Base-by-base conservation (phyloP, 768 basidiomycete genomes). In the Cystofilobasidium capitatum region DNA sequence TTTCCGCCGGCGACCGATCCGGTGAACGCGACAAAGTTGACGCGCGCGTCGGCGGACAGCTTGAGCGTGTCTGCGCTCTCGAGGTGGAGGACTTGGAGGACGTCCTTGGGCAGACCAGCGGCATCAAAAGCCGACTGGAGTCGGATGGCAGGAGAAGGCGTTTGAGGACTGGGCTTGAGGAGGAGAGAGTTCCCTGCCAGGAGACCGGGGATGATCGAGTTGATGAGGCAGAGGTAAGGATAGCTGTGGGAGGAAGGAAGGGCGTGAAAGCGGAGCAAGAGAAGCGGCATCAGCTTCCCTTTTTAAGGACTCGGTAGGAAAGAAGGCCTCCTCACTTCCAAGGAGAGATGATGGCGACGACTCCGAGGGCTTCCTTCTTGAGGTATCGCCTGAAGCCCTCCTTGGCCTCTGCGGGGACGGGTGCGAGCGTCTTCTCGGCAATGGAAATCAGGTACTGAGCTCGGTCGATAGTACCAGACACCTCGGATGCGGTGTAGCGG, bases 161-260 rank as follows among this genome's bases (percentile, higher is more conserved):
- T 97, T 75, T 99, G 96, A 0, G 96, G 96, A 1, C 92, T 94
- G 0, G 96, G 94, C 76, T 98, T 99, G 74, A 98, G 80, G 54
- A 99, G 76, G 14, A 97, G 88, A 0, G 89, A 78, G 75, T 99
- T 98, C 36, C 96, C 81, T 7, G 93, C 85, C 35, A 98, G 80
- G 70, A 99, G 80, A 0, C 91, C 89, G 1, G 96, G 96, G 29
- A 99, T 82, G 60, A 98, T 85, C 4, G 89, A 86, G 77, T 99
- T 99, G 77, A 97, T 83, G 42, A 89, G 84, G 40, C 86, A 86
- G 37, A 98, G 85, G 78, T 91, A 92, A 0, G 92, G 92, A 77
- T 83, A 94, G 76, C 89, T 93, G 31, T 45, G 22, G 36, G 39
- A 29, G n/a, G 40, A 3, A 44, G 26, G 17, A 26, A 13, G 55